Base-by-base conservation (phyloP, 1,284 basidiomycete species). In the Moniliella sp. region DNA sequence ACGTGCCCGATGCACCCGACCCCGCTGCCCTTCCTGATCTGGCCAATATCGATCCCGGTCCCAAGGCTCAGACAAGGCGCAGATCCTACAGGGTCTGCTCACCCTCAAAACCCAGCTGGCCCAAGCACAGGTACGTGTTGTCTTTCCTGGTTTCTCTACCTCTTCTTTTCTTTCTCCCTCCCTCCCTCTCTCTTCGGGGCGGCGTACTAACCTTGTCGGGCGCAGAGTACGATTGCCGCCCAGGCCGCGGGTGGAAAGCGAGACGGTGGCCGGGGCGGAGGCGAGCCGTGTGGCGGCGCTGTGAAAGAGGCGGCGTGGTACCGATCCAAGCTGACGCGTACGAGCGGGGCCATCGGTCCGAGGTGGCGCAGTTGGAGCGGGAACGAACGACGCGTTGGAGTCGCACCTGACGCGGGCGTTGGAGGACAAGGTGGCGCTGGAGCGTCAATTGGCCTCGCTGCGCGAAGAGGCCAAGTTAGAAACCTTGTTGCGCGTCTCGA, bases 251-350 rank as follows among this genome's bases (percentile, higher is more conserved):
- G 66, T 69, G 25, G 73, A 76, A 4, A 81, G 81, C 4, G 76
- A 80, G 27, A 75, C 75, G 30, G 62, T 88, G 4, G 67, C 71
- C 10, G 80, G 84, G 41, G 75, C 78, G 1, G 82, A 93, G 43
- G 72, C 76, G 23, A 32, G 18, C 15, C 77, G 78, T 42, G 63
- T 69, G 3, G 75, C 73, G 30, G 88, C 91, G 1, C 63, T 82
- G 4, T n/a, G n/a, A 82, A 97, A 60, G 91, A 99, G 61, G 80
- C 88, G 1, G 81, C 86, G 1, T 97, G 80, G 64, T 93, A 84
- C 61, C 81, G 88, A 29, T 81, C 86, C 30, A 94, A 94, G 64
- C 66, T 91, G 8, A 74, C 3, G 83, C 88, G 0, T 65, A 82
- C 37, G 91, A 99, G 58, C 65, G 70, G 1, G 69, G 71, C 32